Evolutionary conservation across 305 asterid species (phyloP).

Genomic region (Fraxinus latifolia): DNA sequence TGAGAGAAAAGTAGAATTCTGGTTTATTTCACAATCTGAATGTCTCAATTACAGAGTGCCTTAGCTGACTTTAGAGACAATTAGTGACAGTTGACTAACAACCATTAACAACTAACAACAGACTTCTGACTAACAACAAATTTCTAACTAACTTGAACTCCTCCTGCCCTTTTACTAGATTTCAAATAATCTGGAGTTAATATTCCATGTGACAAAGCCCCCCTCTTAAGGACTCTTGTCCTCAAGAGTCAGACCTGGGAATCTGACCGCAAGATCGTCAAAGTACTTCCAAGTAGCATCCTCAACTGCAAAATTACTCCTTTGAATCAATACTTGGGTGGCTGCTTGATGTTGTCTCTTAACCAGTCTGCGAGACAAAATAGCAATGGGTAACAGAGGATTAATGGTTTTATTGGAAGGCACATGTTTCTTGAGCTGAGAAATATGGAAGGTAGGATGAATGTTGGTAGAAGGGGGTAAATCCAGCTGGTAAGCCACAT

Average conservation of each 20-base stretch:
- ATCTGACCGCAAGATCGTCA: neutral
- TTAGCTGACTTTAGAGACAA: neutral
- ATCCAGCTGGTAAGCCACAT: neutral
- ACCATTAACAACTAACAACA: neutral
- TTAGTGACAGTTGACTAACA: neutral
- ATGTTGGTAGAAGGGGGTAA: neutral
- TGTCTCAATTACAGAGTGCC: neutral
- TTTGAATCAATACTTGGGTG: neutral
- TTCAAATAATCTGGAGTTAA: no score
- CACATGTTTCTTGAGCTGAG: neutral
- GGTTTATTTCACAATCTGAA: neutral
- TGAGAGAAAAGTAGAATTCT: neutral
- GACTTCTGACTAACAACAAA: neutral
- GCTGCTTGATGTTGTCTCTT: neutral
- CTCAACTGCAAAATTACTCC: neutral
- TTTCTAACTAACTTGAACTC: neutral
- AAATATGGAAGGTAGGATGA: neutral
- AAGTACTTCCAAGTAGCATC: neutral
- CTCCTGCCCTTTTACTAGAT: no score
- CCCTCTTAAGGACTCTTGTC: neutral
- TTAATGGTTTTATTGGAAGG: neutral
- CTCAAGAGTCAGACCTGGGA: neutral
- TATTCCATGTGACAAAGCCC: neutral
- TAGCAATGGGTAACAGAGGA: neutral
- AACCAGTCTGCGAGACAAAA: neutral